phyloP scores from a whole-genome alignment of 2,329 filamentous ascomycete genomes.

The Aspergillus hortae region DNA sequence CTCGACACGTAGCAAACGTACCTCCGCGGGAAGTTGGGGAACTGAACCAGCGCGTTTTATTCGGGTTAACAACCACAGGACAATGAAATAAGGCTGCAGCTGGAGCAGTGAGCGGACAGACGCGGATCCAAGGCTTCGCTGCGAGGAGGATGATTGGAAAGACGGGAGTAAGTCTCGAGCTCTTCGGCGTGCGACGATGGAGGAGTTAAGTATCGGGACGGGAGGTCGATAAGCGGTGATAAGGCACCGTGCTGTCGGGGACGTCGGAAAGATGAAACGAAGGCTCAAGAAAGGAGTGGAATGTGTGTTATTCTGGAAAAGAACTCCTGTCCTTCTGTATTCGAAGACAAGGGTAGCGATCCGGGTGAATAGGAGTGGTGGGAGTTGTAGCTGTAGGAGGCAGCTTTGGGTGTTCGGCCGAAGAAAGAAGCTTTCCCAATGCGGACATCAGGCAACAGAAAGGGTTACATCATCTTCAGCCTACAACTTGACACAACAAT shows the following conservation, averaged over 20 bases:
- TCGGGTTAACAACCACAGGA: not conserved
- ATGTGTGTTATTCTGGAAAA: not conserved
- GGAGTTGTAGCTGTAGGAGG: not conserved
- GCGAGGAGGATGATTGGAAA: not conserved
- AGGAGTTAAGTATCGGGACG: not conserved
- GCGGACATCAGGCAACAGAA: not conserved
- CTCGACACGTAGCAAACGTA: not conserved
- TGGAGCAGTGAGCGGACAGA: not conserved
- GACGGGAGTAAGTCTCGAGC: constrained; percentile 4
- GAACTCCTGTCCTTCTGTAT: not conserved
- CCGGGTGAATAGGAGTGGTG: not conserved
- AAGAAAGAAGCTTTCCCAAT: not conserved
- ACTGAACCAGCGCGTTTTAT: not conserved
- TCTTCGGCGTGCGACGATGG: not conserved
- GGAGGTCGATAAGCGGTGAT: constrained; percentile 9
- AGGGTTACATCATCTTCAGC: not conserved
- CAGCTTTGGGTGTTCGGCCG: not conserved
- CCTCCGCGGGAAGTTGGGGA: not conserved
- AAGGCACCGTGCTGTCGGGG: constrained; percentile 1
- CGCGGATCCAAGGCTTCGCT: not conserved
- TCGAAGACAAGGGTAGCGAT: not conserved
- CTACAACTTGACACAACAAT: not conserved
- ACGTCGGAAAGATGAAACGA: not conserved
- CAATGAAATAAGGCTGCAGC: not conserved
- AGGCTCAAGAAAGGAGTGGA: not conserved